Conservation (phyloP, 352 stramenopile genomes). For the Pythium dissotocum region DNA sequence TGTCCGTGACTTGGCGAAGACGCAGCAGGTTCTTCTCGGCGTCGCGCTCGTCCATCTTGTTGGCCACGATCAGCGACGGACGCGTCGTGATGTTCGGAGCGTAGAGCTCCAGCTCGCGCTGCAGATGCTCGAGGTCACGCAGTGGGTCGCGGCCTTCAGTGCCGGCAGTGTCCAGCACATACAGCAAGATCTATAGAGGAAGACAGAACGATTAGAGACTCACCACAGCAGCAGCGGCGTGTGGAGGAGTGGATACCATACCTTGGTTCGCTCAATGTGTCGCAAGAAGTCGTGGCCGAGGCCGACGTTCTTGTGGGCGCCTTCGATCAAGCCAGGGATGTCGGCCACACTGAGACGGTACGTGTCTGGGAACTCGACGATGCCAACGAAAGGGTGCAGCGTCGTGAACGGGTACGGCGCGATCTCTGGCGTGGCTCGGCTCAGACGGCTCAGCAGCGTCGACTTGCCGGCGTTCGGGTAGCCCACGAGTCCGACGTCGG, state of each 20-base stretch:
- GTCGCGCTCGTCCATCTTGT: constrained; percentile 89
- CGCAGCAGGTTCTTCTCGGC: constrained; percentile 82
- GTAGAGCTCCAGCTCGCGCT: constrained; percentile 87
- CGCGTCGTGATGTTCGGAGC: constrained; percentile 83
- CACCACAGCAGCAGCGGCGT: neutral
- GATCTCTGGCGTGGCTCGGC: constrained; percentile 92
- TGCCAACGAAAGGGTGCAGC: constrained; percentile 94
- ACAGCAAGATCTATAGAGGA: constrained; percentile 70
- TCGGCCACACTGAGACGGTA: constrained; percentile 90
- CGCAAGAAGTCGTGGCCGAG: constrained; percentile 98
- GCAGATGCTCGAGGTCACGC: constrained; percentile 74
- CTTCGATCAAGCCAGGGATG: constrained; percentile 89
- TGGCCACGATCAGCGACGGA: constrained; percentile 84
- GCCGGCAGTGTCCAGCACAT: constrained; percentile 82
- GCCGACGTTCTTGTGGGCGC: constrained; percentile 94
- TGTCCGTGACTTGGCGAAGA: constrained; percentile 65
- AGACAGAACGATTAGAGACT: no score
- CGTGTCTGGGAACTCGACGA: constrained; percentile 95
- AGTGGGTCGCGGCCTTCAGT: constrained; percentile 80
- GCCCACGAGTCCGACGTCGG: constrained; percentile 97
- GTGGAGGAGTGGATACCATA: constrained; percentile 30
- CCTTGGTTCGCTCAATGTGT: constrained; percentile 98
- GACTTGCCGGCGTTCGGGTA: constrained; percentile 99
- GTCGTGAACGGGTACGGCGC: constrained; percentile 98
- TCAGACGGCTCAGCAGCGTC: constrained; percentile 93